These are phyloP conservation scores for Reutealis trisperma DNA, from an alignment of 345 rosid genomes.

Conservation along the genomic window DNA sequence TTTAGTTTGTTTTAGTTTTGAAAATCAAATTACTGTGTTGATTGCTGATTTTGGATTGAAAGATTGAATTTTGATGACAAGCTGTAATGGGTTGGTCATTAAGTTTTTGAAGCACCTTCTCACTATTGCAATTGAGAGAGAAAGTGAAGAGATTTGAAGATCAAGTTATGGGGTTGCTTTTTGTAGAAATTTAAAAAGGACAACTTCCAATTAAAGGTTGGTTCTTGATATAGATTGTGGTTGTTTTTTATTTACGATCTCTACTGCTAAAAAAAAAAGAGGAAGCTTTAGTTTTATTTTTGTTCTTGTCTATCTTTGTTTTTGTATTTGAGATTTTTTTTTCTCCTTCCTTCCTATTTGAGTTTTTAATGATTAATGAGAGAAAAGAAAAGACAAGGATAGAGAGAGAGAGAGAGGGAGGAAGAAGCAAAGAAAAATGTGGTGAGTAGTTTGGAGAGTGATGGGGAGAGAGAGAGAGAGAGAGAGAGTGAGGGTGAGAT, in stretches of 20 bases:
- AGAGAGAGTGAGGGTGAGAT: too few relatives aligned
- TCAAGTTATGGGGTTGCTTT: slow-evolving; percentile 46
- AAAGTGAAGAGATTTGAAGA: slow-evolving; percentile 35
- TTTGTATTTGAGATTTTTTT: not conserved
- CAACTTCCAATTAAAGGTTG: slow-evolving; percentile 48
- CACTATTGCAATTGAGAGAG: slow-evolving; percentile 20
- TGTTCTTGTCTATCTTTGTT: slow-evolving; percentile 8
- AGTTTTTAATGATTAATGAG: not conserved
- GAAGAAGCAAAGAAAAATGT: too few relatives aligned
- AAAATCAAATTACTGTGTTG: slow-evolving; percentile 12
- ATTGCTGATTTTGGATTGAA: slow-evolving; percentile 33
- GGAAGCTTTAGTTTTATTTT: not conserved
- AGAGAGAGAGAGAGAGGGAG: too few relatives aligned
- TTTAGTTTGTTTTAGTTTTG: slow-evolving; percentile 8
- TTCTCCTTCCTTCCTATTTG: not conserved
- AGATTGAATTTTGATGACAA: slow-evolving; percentile 14
- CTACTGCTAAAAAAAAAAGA: slow-evolving; percentile 9
- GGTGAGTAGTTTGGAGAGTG: too few relatives aligned
- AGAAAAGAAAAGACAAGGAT: too few relatives aligned
- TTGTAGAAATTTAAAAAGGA: slow-evolving; percentile 28
- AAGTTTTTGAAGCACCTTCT: slow-evolving; percentile 27
- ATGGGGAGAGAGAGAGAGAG: too few relatives aligned
- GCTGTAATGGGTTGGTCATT: slow-evolving; percentile 9
- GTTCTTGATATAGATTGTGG: slow-evolving; percentile 35
- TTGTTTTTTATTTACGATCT: slow-evolving; percentile 33